Evolutionary conservation across 2,329 filamentous ascomycete genomes (phyloP), one percentile per base, ranked within the genome.

Genomic region (Botryotinia convoluta): DNA sequence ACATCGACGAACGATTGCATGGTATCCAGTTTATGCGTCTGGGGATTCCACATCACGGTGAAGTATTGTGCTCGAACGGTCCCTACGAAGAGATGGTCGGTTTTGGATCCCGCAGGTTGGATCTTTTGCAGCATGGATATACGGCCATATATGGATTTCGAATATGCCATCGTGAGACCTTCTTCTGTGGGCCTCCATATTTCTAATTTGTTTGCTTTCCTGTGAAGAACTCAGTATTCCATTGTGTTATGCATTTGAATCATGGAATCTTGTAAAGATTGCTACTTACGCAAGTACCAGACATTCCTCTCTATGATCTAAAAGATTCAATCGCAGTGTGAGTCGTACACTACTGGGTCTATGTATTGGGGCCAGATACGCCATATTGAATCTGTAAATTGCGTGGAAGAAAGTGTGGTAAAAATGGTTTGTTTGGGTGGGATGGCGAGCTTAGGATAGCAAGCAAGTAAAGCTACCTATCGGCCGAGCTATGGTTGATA

Each of bases 311-410:
- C 93, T 89, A 7, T 89, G 84, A 61, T 89, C 87, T 69, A 97
- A 85, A 78, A 98, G 91, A 78, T 90, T 90, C 74, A 95, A 87
- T 80, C 92, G 93, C 77, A 98, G 83, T 22, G 95, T 95, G 87
- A 97, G 93, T 72, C 95, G 91, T 76, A 98, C 91, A 84, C 94
- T 97, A 82, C 93, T 98, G 37, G 96, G 92, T 79, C 91, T 89
- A 83, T 99, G 96, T 73, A 99, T 96, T 57, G 96, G 95, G 75
- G 94, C 94, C 79, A 99, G 86, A 82, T 98, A 99, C 70, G 96
- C 93, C 96, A 99, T 99, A 39, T 32, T 77, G 68, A 74, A 64
- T 29, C 18, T 51, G 14, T 37, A 37, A n/a, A 70, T 26, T 29
- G 63, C 32, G 44, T 37, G 35, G 9, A 64, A 22, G 32, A 60